A percentile compares a stretch with the other conserved stretches of the same genome.
Conservation (phyloP, 108 stramenopile genomes). For the Mayamaea pseudoterrestris region DNA sequence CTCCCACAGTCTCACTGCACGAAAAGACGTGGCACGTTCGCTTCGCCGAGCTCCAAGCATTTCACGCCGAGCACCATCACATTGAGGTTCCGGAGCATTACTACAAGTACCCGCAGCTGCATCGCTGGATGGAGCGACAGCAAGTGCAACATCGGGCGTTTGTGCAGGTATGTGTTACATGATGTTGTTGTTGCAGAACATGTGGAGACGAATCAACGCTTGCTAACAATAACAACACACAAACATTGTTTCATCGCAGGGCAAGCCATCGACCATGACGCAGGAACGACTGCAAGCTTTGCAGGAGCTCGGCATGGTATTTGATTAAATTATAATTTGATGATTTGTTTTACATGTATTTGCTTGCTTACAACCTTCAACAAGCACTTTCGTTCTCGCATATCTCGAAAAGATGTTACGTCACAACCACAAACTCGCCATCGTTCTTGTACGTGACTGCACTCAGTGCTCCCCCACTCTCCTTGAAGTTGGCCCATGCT, state of each 20-base stretch:
- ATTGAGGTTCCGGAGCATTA: slow-evolving; percentile 9
- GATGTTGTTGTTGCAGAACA: too few species aligned
- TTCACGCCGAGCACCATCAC: slow-evolving; percentile 8
- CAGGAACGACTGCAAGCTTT: slow-evolving; percentile 28
- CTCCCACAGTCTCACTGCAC: too few species aligned
- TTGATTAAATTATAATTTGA: too few species aligned
- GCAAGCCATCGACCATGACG: slow-evolving; percentile 31
- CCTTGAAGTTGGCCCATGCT: slow-evolving; percentile 76
- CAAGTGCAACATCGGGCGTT: slow-evolving; percentile 38
- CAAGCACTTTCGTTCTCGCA: too few species aligned
- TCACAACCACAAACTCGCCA: slow-evolving; percentile 45
- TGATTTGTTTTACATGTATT: too few species aligned
- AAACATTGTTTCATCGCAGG: too few species aligned
- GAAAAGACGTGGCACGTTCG: slow-evolving; percentile 13
- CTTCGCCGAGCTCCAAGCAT: slow-evolving; percentile 9
- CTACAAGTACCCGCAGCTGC: slow-evolving; percentile 14
- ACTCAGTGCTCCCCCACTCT: slow-evolving; percentile 53
- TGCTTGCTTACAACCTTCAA: too few species aligned
- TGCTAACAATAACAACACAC: too few species aligned
- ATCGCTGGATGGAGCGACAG: slow-evolving; percentile 36
- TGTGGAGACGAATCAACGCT: too few species aligned
- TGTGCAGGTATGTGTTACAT: too few species aligned
- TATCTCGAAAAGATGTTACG: too few species aligned
- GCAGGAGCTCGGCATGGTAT: slow-evolving; percentile 30
- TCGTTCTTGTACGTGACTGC: slow-evolving; percentile 57